Percentiles rank a stretch among this genome's conserved stretches.
phyloP scores from a whole-genome alignment of 345 rosid genomes.

The Melaleuca quinquenervia region DNA sequence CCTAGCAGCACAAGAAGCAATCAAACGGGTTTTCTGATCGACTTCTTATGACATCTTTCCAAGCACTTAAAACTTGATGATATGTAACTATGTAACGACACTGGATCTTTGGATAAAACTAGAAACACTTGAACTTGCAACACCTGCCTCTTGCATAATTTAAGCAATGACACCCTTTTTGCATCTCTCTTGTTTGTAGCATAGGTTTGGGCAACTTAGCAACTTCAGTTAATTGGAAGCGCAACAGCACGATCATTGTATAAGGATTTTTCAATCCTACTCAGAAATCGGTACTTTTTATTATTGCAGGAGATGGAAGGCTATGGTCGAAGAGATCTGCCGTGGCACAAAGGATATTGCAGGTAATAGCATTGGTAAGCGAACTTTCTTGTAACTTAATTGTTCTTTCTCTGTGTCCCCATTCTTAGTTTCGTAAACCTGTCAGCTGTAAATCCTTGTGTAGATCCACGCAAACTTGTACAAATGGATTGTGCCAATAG shows the following conservation, averaged over 20 bases:
- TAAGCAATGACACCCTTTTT: neutral
- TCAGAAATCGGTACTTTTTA: neutral
- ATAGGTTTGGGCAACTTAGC: neutral
- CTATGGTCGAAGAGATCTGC: neutral
- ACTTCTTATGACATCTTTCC: neutral
- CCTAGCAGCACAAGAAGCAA: neutral
- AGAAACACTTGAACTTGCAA: neutral
- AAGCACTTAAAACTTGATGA: neutral
- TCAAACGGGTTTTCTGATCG: neutral
- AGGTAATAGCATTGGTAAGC: neutral
- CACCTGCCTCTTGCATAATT: neutral
- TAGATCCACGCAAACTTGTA: neutral
- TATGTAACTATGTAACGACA: neutral
- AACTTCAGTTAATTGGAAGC: neutral
- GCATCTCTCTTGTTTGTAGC: neutral
- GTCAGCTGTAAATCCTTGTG: neutral
- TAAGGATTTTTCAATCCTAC: neutral
- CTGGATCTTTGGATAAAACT: neutral
- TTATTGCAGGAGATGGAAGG: neutral
- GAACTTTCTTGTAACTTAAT: neutral
- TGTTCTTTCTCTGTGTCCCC: neutral
- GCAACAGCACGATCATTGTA: neutral
- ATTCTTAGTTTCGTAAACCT: neutral
- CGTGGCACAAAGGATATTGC: neutral
- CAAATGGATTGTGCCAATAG: rapidly evolving